Evolutionary conservation across 2,329 filamentous ascomycete species (phyloP).

Genomic region (Trichoderma oligosporum): DNA sequence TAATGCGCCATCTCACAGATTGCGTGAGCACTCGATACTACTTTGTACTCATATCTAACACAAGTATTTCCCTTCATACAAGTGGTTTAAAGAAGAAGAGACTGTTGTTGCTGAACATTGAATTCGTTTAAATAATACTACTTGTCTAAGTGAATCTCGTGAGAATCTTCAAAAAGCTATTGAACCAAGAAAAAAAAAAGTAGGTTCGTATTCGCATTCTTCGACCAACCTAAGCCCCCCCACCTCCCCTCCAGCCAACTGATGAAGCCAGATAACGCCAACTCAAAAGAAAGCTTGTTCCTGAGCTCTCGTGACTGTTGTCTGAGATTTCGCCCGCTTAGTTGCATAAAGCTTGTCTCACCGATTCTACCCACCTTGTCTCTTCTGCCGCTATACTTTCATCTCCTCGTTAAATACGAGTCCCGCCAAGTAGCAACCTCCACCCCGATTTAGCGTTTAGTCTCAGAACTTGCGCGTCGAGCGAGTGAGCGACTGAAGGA

Average conservation of each 20-base stretch:
- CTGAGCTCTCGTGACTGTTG: constrained; percentile 7
- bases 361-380: not conserved
- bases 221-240: too few relatives aligned
- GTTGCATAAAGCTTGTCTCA: constrained; percentile 10
- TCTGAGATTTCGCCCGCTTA: not conserved
- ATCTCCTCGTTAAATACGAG: not conserved
- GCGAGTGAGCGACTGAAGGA: constrained; percentile 13
- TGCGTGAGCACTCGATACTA: not conserved
- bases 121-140: not conserved
- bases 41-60: not conserved
- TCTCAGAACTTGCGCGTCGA: constrained; percentile 11
- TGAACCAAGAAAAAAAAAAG: not conserved
- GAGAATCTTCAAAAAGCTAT: not conserved
- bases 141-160: not conserved
- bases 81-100: not conserved
- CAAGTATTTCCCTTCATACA: too few relatives aligned
- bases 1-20: constrained; percentile 1
- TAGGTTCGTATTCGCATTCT: constrained; percentile 17
- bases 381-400: not conserved
- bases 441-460: constrained; percentile 13
- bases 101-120: not conserved
- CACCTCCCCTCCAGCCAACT: not conserved
- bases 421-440: constrained; percentile 1
- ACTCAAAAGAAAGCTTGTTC: constrained; percentile 8
- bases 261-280: constrained; percentile 17